Evolutionary conservation across 2,329 filamentous ascomycete species (phyloP).

Genomic region (Aspergillus calidoustus): DNA sequence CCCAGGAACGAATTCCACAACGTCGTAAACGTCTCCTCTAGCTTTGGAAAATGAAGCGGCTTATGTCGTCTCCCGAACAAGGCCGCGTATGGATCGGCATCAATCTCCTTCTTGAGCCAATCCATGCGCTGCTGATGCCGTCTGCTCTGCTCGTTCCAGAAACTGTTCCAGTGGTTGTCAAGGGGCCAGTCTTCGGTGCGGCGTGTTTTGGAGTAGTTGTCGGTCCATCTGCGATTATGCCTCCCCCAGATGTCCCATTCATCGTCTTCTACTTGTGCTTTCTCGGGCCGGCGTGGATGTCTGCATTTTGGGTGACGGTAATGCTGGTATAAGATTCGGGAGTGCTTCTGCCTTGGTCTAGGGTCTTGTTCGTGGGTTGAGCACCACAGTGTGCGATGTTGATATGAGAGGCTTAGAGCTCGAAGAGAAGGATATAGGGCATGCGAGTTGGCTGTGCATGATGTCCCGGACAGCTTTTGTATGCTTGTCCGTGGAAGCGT

Average conservation of each 20-base stretch:
- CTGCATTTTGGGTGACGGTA: not conserved
- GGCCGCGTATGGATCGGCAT: conserved; percentile 45
- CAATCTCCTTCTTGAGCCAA: conserved; percentile 40
- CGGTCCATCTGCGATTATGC: not conserved
- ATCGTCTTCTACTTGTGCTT: not conserved
- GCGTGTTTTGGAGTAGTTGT: not conserved
- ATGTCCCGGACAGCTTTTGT: not conserved
- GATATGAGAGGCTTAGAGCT: not conserved
- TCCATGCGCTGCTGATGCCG: conserved; percentile 39
- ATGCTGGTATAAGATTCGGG: not conserved
- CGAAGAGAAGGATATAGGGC: not conserved
- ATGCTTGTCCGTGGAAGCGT: not conserved
- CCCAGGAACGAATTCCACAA: conserved; percentile 37
- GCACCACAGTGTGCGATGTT: not conserved
- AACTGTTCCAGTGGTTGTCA: conserved; percentile 5
- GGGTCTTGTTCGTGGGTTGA: not conserved
- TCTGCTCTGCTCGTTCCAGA: conserved; percentile 29
- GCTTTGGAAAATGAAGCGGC: conserved; percentile 27
- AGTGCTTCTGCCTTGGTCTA: not conserved
- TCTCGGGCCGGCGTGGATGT: not conserved
- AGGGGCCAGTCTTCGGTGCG: not conserved
- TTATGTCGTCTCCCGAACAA: conserved; percentile 45
- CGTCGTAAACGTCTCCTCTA: conserved; percentile 33
- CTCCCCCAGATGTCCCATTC: not conserved
- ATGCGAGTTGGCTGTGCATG: not conserved